A percentile compares a stretch with the other conserved stretches of the same genome.
Evolutionary conservation across 768 basidiomycete genomes (phyloP).

Genomic region (Pleurotus cornucopiae): DNA sequence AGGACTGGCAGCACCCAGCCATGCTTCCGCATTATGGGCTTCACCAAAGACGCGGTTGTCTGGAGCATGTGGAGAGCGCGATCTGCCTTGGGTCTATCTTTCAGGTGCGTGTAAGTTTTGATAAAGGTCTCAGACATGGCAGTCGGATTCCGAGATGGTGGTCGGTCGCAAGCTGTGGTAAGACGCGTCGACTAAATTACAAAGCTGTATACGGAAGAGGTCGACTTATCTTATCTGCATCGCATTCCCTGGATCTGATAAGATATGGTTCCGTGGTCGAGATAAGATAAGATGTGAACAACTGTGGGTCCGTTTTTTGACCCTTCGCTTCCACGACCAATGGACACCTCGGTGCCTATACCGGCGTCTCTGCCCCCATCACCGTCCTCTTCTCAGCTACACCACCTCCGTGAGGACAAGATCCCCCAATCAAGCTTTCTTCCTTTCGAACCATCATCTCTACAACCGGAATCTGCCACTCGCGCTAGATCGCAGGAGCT

Average conservation of each 20-base stretch:
- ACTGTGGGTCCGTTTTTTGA: background rate
- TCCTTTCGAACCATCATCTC: background rate
- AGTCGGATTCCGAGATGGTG: background rate
- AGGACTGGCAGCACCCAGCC: slow-evolving; percentile 75
- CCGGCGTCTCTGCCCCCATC: background rate
- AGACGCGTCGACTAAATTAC: background rate
- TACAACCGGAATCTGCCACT: background rate
- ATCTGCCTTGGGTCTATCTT: slow-evolving; percentile 60
- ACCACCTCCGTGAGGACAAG: background rate
- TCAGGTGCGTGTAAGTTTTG: slow-evolving; percentile 68
- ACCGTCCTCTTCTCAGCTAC: background rate
- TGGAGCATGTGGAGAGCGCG: slow-evolving; percentile 66
- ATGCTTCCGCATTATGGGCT: slow-evolving; percentile 90
- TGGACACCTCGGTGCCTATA: slow-evolving; percentile 4
- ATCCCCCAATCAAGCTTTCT: background rate
- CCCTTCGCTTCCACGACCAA: background rate
- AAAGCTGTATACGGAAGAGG: background rate
- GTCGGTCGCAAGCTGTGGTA: background rate
- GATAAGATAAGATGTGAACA: background rate
- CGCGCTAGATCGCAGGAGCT: too few species aligned
- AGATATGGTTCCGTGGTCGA: background rate
- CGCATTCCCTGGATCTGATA: background rate
- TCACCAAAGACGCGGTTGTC: slow-evolving; percentile 73
- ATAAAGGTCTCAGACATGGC: slow-evolving; percentile 57
- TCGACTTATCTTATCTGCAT: background rate